These are phyloP conservation scores for Candida krabiensis DNA, from an alignment of 805 yeast species.

Conservation along the genomic window DNA sequence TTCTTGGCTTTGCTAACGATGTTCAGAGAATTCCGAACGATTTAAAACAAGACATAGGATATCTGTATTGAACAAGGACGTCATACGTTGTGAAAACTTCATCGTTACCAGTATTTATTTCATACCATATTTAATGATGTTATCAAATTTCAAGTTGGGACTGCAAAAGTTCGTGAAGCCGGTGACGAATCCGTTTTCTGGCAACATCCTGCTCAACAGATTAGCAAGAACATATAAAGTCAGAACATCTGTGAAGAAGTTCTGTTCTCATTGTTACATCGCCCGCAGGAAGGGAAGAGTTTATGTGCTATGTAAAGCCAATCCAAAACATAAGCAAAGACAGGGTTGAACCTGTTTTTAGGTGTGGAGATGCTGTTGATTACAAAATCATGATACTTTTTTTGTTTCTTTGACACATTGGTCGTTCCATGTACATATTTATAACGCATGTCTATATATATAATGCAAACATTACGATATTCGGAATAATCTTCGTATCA, in stretches of 20 bases:
- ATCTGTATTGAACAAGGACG: no score
- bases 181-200: conserved; percentile 11
- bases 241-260: conserved; percentile 88
- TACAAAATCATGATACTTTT: no score
- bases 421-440: neutral
- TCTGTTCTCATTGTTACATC: conserved; percentile 87
- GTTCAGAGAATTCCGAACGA: no score
- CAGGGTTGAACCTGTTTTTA: conserved; percentile 65
- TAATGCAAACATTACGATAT: neutral
- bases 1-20: no score
- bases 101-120: no score
- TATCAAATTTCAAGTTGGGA: conserved; percentile 28
- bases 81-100: no score
- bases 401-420: neutral
- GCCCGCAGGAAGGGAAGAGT: conserved; percentile 95
- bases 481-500: neutral
- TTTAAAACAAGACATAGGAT: no score
- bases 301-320: conserved; percentile 88
- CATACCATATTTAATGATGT: no score
- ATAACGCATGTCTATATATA: conserved; percentile 1
- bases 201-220: conserved; percentile 14
- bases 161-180: conserved; percentile 20
- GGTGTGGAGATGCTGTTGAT: no score
- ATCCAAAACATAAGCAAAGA: conserved; percentile 93
- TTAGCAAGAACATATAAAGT: conserved; percentile 78